Evolutionary conservation across 192 early-diverging fungal species (phyloP), one percentile per base, ranked within the genome.

Genomic region (Phlyctochytrium bullatum): DNA sequence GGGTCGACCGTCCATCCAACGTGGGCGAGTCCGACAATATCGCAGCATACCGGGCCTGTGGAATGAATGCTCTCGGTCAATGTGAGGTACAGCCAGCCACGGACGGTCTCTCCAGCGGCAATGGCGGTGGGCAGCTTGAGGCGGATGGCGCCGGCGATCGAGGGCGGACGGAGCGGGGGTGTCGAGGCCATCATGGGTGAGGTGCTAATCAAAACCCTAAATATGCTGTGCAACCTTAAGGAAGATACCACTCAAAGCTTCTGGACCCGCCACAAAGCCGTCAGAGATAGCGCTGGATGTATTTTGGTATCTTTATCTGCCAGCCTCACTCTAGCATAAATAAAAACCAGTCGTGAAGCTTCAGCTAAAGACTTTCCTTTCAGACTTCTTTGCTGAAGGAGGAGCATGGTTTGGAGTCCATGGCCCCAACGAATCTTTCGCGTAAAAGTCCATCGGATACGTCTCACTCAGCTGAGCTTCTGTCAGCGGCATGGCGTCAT

Each of bases 401-500:
- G 60, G 50, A 27, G 56, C 87, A 69, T 95, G 90, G 73, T 98
- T 98, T 29, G 92, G 91, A 2, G 96, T 95, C 94, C 94, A 96
- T 0, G 91, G 88, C 0, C 96, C 96, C 30, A 93, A 76, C 52
- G 89, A 90, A 56, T 94, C 92, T 71, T 89, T 88, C 0, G 94
- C 85, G 74, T 98, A 99, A 77, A 94, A 99, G 72, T 99, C 97
- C 95, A 98, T 99, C 40, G 97, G 97, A 76, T 99, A 99, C 4
- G 85, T 76, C 53, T 31, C 50, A 36, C 59, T 12, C 66, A 25
- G 6, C 24, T 50, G 10, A 14, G 10, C 50, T 63, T 63, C 25
- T n/a, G n/a, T n/a, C n/a, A n/a, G n/a, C n/a, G n/a, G n/a, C 10
- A 53, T 14, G 12, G 30, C 50, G 12, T 12, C 51, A n/a, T 23